Evolutionary conservation across 805 yeast genomes (phyloP).

Genomic region (Huiozyma sinensis): DNA sequence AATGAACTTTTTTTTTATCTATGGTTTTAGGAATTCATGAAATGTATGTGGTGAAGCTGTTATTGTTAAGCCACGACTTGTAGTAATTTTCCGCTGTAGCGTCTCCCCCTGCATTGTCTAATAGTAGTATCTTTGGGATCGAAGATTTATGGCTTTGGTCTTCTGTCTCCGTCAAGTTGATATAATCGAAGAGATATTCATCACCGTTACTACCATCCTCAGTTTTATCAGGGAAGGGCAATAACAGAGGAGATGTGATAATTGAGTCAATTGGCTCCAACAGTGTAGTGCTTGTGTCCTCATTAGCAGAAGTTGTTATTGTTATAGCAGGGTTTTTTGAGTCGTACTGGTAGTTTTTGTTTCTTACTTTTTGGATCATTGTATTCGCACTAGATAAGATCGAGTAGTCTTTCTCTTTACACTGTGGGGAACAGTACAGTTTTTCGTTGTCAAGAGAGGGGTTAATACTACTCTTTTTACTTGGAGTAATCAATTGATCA

Average conservation of each 20-base stretch:
- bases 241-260: conserved; percentile 16
- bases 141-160: conserved; percentile 1
- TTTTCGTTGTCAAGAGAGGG: conserved; percentile 2
- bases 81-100: conserved; percentile 23
- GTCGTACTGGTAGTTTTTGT: neutral
- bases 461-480: neutral
- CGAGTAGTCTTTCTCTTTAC: conserved; percentile 11
- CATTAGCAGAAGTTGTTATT: neutral
- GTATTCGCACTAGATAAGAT: conserved; percentile 1
- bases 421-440: conserved; percentile 21
- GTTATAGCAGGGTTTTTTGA: neutral
- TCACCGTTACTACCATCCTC: neutral
- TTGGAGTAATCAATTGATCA: conserved; percentile 26
- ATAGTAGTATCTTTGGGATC: too few relatives aligned
- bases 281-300: conserved; percentile 2
- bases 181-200: neutral
- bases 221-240: conserved; percentile 7
- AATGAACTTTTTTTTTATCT: neutral
- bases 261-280: conserved; percentile 12
- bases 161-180: conserved; percentile 6
- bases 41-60: neutral
- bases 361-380: neutral
- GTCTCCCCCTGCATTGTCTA: too few relatives aligned
- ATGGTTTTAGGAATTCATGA: neutral
- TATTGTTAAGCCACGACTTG: conserved; percentile 22